Percentiles rank a stretch among this genome's conserved stretches.
These are phyloP conservation scores for Trametes hirsuta DNA, from an alignment of 1,284 basidiomycete species.

Conservation along the genomic window DNA sequence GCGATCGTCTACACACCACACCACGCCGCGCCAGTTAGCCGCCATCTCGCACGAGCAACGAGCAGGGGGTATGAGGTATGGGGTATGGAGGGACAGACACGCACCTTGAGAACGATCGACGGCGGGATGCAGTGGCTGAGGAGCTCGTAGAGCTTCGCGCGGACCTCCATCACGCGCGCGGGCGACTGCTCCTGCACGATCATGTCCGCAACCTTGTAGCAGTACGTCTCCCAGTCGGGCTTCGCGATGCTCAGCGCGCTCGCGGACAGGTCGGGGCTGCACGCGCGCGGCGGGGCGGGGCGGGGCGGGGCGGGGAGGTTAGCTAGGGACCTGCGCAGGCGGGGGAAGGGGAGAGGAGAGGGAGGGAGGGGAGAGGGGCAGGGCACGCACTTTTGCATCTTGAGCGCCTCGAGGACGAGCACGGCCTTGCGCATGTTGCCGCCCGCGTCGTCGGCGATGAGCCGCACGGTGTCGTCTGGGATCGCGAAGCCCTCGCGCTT, in stretches of 20 bases:
- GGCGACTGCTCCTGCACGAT: conserved; percentile 96
- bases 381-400: conserved; percentile 84
- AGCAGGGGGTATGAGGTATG: neutral
- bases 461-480: conserved; percentile 69
- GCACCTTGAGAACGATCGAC: conserved; percentile 85
- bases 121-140: conserved; percentile 99
- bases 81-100: conserved; percentile 9
- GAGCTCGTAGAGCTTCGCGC: conserved; percentile 94
- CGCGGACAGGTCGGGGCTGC: conserved; percentile 66
- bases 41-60: neutral
- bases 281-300: neutral
- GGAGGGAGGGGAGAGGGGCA: conserved; percentile 17
- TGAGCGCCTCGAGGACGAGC: conserved; percentile 92
- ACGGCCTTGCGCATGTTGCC: conserved; percentile 97
- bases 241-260: conserved; percentile 84
- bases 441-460: conserved; percentile 81
- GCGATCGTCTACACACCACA: conserved; percentile 72
- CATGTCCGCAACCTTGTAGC: conserved; percentile 89
- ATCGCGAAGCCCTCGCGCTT: conserved; percentile 83
- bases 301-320: neutral
- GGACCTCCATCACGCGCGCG: conserved; percentile 87
- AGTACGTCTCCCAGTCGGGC: conserved; percentile 99
- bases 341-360: neutral
- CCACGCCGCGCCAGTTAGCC: neutral
- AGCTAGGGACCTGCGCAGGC: conserved; percentile 1